Evolutionary conservation across 176 grass and related monocot species (phyloP).

Genomic region (Zoysia japonica): DNA sequence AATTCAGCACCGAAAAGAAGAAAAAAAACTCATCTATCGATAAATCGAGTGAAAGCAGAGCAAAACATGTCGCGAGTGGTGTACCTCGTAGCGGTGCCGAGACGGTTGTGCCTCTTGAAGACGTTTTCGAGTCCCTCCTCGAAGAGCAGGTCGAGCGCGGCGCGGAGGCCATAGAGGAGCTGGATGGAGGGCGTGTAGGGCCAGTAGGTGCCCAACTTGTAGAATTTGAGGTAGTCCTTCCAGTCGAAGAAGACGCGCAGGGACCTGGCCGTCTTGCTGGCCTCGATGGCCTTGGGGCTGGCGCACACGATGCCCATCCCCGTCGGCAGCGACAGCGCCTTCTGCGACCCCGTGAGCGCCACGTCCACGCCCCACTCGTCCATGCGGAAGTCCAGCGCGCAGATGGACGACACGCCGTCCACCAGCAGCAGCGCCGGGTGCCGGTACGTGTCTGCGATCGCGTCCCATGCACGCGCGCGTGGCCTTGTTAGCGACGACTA

Average conservation of each 20-base stretch:
- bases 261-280: constrained; percentile 78
- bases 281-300: constrained; percentile 79
- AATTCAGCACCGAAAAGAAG: neutral
- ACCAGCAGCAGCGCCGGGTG: constrained; percentile 86
- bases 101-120: constrained; percentile 72
- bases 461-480: neutral
- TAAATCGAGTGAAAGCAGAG: neutral
- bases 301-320: constrained; percentile 89
- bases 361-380: constrained; percentile 98
- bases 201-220: constrained; percentile 79
- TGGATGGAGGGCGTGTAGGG: constrained; percentile 97
- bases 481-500: neutral
- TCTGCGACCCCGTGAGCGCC: constrained; percentile 91
- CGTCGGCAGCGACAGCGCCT: constrained; percentile 94
- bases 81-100: constrained; percentile 85
- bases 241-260: constrained; percentile 95
- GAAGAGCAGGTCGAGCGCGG: constrained; percentile 85
- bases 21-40: neutral
- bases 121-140: constrained; percentile 87
- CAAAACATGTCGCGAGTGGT: too few species aligned
- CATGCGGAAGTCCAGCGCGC: constrained; percentile 93
- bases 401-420: constrained; percentile 94
- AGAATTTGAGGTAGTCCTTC: constrained; percentile 94
- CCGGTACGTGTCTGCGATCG: constrained; percentile 50
- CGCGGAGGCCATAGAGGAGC: constrained; percentile 84